phyloP scores from a whole-genome alignment of 1,284 basidiomycete genomes.

The Trichosporon ovoides region DNA sequence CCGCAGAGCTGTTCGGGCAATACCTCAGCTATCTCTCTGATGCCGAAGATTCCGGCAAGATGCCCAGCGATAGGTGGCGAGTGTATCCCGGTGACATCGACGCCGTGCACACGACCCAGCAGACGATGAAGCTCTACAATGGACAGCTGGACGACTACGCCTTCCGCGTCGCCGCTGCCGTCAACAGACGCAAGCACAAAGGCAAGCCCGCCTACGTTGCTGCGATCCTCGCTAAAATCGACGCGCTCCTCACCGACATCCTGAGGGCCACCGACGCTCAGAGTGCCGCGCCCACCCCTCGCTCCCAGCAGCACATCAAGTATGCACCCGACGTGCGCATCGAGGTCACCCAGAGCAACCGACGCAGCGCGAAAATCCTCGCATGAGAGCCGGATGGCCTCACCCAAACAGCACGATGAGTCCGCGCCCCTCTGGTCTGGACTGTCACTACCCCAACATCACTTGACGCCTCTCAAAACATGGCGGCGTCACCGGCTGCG shows the following conservation, averaged over 20 bases:
- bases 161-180: not conserved
- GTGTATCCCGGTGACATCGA: not conserved
- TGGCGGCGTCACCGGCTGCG: too few relatives aligned
- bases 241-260: not conserved
- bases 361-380: not conserved
- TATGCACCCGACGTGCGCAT: not conserved
- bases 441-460: too few relatives aligned
- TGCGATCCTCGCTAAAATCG: not conserved
- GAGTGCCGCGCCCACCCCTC: not conserved
- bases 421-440: too few relatives aligned
- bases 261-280: not conserved
- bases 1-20: not conserved
- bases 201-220: not conserved
- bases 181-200: not conserved
- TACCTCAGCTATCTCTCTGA: not conserved
- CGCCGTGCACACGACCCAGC: not conserved
- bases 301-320: not conserved
- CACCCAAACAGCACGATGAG: too few relatives aligned
- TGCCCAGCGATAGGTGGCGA: not conserved
- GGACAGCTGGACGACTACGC: not conserved
- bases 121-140: not conserved
- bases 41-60: not conserved
- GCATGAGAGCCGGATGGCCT: not conserved
- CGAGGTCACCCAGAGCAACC: not conserved
- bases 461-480: too few relatives aligned